Evolutionary conservation across 495 filamentous ascomycete species (phyloP), one percentile per base, ranked within the genome.

Genomic region (Neurospora sp.): DNA sequence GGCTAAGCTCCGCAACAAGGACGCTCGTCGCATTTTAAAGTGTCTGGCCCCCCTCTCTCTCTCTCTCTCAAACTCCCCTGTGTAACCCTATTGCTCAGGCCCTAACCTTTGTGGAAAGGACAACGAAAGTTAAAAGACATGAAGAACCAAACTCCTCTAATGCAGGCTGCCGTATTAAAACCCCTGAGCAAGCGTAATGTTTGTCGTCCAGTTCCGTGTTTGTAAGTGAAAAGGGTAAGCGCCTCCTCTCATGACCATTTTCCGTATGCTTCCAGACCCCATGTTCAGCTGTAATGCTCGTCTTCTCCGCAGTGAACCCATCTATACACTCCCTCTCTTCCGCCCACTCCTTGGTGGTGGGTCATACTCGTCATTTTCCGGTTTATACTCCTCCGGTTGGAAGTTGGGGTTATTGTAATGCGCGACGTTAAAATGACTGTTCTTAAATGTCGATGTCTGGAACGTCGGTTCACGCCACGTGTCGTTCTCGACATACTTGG

Each of bases 371-470:
- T 85, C 83, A 3, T 77, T 76, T 9, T 81, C 83, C 20, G 84
- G 84, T 69, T 79, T 82, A 76, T 85, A 88, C 77, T 87, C 86
- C 76, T 91, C 89, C 0, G 93, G 93, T 75, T 94, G 92, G 75
- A 96, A 96, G 76, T 95, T 91, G 71, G 90, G 86, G 77, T 94
- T 95, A 74, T 91, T 90, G 81, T 91, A 95, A 81, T 96, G 93
- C 3, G 92, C 92, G 69, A 89, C 89, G 76, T 94, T 94, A 81
- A 92, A 94, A 35, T 93, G 91, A 35, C 88, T 91, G 74, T 88
- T 88, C 72, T 84, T 84, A 74, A 87, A 87, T 8, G 85, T 84
- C 53, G 85, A 84, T 72, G 88, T 89, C 74, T 86, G 84, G 73
- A 84, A 85, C 12, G 82, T 42, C 76, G 87, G 80, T 79, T 90